Evolutionary conservation across 2,329 filamentous ascomycete genomes (phyloP).

Genomic region (Microsporum audouinii): DNA sequence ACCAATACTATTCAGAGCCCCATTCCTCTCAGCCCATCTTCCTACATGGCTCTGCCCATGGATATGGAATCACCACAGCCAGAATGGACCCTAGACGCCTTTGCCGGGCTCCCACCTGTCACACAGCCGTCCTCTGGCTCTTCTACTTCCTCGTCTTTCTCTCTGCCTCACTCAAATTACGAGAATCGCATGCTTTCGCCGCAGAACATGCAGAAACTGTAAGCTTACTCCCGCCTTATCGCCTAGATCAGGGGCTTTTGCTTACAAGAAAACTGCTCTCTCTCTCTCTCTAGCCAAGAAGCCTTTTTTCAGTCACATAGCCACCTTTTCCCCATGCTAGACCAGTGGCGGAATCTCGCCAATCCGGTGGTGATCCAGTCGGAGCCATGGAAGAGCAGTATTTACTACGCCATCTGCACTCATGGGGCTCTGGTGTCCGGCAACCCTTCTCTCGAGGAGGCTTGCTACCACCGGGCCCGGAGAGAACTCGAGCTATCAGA

Average conservation of each 20-base stretch:
- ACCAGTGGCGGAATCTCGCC: constrained; percentile 3
- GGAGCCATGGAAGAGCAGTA: constrained; percentile 8
- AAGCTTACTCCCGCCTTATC: neutral
- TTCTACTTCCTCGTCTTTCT: constrained; percentile 1
- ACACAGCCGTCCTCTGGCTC: constrained; percentile 1
- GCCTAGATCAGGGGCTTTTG: neutral
- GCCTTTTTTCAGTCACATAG: constrained; percentile 2
- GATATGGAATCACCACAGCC: constrained; percentile 6
- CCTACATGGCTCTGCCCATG: constrained; percentile 1
- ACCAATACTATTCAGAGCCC: neutral
- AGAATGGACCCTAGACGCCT: constrained; percentile 2
- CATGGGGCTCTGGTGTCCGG: constrained; percentile 5
- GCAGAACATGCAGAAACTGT: constrained; percentile 4
- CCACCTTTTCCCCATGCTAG: constrained; percentile 5
- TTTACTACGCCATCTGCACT: constrained; percentile 7
- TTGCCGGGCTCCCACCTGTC: constrained; percentile 1
- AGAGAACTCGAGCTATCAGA: constrained; percentile 7
- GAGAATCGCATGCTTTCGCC: constrained; percentile 1
- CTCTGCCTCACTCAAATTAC: constrained; percentile 3
- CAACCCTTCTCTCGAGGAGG: constrained; percentile 4
- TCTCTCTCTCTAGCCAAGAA: neutral
- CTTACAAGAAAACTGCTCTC: neutral
- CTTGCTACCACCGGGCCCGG: constrained; percentile 5
- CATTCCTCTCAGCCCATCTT: constrained; percentile 1
- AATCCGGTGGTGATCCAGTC: constrained; percentile 1